Conservation (phyloP, 2,329 filamentous ascomycete genomes). For the Phialemoniopsis sp. region DNA sequence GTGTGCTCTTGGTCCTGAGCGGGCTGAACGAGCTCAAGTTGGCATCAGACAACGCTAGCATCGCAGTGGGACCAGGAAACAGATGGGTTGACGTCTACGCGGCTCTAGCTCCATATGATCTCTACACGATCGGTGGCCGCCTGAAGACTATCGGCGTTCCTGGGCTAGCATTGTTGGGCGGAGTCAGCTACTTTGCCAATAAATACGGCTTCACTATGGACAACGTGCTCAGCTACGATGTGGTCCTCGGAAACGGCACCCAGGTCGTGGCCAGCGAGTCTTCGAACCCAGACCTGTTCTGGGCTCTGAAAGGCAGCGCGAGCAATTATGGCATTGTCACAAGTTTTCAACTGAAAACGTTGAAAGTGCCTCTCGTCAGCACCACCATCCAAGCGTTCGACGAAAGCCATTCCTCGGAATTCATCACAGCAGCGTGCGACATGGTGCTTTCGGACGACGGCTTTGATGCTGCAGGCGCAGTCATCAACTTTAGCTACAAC, state of each 20-base stretch:
- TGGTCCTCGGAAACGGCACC: slow-evolving; percentile 38
- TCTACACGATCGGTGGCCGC: slow-evolving; percentile 20
- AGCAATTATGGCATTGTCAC: slow-evolving; percentile 2
- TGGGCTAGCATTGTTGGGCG: slow-evolving; percentile 21
- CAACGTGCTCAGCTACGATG: slow-evolving; percentile 39
- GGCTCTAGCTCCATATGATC: slow-evolving; percentile 13
- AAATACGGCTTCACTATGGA: no score
- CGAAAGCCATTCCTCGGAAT: slow-evolving; percentile 15
- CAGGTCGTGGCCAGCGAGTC: slow-evolving; percentile 36
- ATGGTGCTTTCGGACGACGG: slow-evolving; percentile 15
- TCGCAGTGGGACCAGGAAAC: slow-evolving; percentile 13
- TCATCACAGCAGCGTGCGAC: slow-evolving; percentile 20
- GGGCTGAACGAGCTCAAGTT: slow-evolving; percentile 9
- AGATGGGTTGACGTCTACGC: slow-evolving; percentile 21
- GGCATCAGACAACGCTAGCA: slow-evolving; percentile 4
- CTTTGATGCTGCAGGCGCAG: slow-evolving; percentile 20
- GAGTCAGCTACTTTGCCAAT: slow-evolving; percentile 19
- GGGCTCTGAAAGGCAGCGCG: slow-evolving; percentile 51
- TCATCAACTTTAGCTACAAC: slow-evolving; percentile 24
- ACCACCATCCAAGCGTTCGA: slow-evolving; percentile 25
- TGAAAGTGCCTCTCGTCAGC: slow-evolving; percentile 18
- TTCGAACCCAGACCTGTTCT: slow-evolving; percentile 50
- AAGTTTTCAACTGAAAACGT: background rate
- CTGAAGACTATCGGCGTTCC: slow-evolving; percentile 20
- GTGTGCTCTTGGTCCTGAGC: slow-evolving; percentile 15